Evolutionary conservation across 108 stramenopile species (phyloP).

Genomic region (Schizochytrium sp.): DNA sequence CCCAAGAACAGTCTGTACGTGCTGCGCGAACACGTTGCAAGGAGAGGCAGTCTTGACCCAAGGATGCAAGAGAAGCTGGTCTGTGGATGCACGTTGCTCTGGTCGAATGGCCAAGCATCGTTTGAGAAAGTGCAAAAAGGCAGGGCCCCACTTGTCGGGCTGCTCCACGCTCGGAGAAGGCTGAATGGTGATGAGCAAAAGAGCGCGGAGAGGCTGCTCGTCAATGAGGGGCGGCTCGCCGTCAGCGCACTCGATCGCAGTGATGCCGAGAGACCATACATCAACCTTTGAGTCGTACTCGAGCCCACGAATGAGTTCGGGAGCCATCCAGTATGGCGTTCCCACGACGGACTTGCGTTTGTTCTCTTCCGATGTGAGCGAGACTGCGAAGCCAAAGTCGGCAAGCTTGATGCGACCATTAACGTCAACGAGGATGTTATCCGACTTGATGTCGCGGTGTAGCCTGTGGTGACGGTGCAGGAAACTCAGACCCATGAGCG

Average conservation of each 20-base stretch:
- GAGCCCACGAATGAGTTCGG: constrained; percentile 52
- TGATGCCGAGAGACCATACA: constrained; percentile 58
- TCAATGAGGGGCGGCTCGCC: constrained; percentile 57
- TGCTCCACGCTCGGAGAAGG: constrained; percentile 45
- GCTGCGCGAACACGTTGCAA: background rate
- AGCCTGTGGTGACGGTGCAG: constrained; percentile 50
- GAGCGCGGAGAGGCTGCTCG: constrained; percentile 56
- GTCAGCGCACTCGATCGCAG: constrained; percentile 58
- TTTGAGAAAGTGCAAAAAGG: constrained; percentile 49
- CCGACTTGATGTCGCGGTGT: constrained; percentile 61
- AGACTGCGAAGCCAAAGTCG: constrained; percentile 62
- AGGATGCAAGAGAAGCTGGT: constrained; percentile 57
- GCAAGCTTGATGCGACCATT: constrained; percentile 48
- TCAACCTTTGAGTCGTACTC: constrained; percentile 60
- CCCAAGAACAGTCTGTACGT: background rate
- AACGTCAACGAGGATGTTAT: constrained; percentile 52
- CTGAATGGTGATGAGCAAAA: constrained; percentile 52
- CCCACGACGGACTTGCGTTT: constrained; percentile 56
- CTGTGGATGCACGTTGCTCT: constrained; percentile 41
- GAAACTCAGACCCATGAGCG: constrained; percentile 43
- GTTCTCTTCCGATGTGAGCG: constrained; percentile 41
- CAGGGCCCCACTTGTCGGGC: constrained; percentile 32
- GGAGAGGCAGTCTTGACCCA: background rate
- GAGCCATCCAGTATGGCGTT: constrained; percentile 65
- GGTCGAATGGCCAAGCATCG: constrained; percentile 37